Evolutionary conservation across 495 filamentous ascomycete species (phyloP), one percentile per base, ranked within the genome.

Genomic region (Daldinia decipiens): DNA sequence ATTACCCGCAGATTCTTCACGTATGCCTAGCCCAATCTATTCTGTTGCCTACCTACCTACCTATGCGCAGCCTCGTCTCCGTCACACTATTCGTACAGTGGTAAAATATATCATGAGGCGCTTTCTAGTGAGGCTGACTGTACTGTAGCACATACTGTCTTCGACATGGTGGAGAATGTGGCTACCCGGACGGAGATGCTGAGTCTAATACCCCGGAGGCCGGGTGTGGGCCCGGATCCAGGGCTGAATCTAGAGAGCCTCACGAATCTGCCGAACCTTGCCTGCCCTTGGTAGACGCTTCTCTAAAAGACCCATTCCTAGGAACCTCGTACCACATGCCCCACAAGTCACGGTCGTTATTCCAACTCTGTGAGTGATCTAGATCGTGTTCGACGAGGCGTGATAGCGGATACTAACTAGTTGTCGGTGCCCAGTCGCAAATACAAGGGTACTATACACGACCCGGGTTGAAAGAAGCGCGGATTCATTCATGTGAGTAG

Each of bases 81-180:
- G 43, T 60, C 47, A 13, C 13, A 34, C 32, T 39, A n/a, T 43
- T 24, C 21, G 21, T 24, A 24, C 21, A 62, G 34, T 26, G 31
- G 56, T 17, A 9, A 36, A 19, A 19, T 27, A 19, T 51, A 38
- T 64, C 55, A 2, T 17, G 59, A 56, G 21, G 12, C 39, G 8
- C 19, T 39, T 66, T 66, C 64, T 60, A 60, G 59, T 36, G 24
- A 65, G 47, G 62, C 70, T 73, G 60, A 76, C 66, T 55, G 21
- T 45, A 36, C 15, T 27, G 56, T 55, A 77, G 75, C 54, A 79
- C 77, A 54, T 77, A 77, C 47, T 79, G 75, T 55, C 75, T 77
- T 63, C 75, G 75, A 43, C 70, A 74, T 67, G 77, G 77, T 63
- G 73, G 69, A 68, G 72, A 72, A 26, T 79, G 75, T 68, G 75